A percentile compares a stretch with the other conserved stretches of the same genome.
These are phyloP conservation scores for Pleurotus platypus DNA, from an alignment of 768 basidiomycete genomes.

Conservation along the genomic window DNA sequence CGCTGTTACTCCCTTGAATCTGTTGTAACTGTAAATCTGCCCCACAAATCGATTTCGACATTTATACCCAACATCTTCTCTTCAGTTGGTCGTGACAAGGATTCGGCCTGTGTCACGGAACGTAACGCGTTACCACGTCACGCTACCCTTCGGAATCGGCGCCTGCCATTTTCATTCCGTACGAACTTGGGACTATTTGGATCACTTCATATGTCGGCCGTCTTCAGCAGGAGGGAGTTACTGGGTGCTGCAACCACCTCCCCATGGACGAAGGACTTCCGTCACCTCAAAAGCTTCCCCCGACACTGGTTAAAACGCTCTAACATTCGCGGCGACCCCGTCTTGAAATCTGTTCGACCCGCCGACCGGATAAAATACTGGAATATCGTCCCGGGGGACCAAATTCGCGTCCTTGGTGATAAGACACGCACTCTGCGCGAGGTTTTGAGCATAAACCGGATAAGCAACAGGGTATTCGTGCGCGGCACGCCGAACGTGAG, in stretches of 20 bases:
- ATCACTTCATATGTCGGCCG: neutral
- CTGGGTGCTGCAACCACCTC: conserved; percentile 44
- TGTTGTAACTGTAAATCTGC: conserved; percentile 6
- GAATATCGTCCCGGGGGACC: conserved; percentile 87
- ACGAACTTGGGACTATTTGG: no score
- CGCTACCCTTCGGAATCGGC: no score
- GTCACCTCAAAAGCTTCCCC: conserved; percentile 62
- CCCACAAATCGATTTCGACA: neutral
- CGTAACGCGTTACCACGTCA: no score
- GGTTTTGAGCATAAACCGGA: conserved; percentile 69
- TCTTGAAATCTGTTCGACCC: conserved; percentile 53
- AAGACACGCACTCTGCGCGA: conserved; percentile 56
- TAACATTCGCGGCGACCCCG: conserved; percentile 37
- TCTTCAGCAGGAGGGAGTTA: conserved; percentile 24
- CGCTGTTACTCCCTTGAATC: conserved; percentile 1
- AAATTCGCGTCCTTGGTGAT: conserved; percentile 68
- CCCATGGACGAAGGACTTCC: conserved; percentile 64
- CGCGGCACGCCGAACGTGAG: conserved; percentile 36
- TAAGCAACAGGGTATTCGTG: conserved; percentile 66
- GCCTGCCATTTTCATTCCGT: no score
- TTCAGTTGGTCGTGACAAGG: no score
- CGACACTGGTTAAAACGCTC: conserved; percentile 44
- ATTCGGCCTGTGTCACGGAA: no score
- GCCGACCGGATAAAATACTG: conserved; percentile 78
- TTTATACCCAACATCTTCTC: neutral